Base-by-base conservation (phyloP, 305 asterid genomes). In the Nicotiana rustica region DNA sequence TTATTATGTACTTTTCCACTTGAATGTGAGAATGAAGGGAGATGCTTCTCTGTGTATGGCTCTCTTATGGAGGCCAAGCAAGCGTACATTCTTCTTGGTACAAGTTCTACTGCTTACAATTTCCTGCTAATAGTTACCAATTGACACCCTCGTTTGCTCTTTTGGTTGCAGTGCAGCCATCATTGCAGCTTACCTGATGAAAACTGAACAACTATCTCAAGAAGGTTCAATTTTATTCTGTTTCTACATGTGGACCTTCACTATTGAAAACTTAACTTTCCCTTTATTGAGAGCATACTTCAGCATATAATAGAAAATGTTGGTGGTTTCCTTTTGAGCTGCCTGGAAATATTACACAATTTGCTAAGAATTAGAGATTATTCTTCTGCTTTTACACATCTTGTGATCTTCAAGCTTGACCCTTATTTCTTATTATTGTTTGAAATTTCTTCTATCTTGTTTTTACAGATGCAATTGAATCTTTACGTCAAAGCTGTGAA, bases 121-220 rank as follows among this genome's bases (percentile, higher is more conserved):
- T 49, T 80, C 64, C 87, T 91, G 84, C 83, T 84, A 83, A 88
- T 83, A 86, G 89, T 83, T 84, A 81, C 78, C 90, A 91, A 87
- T 86, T 92, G 87, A 90, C 93, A 85, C 92, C 89, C 88, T 88
- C 89, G 88, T 89, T 91, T 90, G 85, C 90, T 89, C 86, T 92
- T 89, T 89, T 90, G 86, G 84, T 90, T 92, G 89, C 98, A 96
- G 99, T 90, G 99, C 98, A 56, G 94, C 99, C 88, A 91, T 96
- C 82, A 83, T 93, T 86, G 86, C 93, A 60, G 98, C 99, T 77
- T 93, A 95, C 92, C 88, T 96, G 96, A 96, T 96, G 99, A 94
- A 90, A 90, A 90, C 95, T 86, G 99, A 92, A 88, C 94, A 86
- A 71, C 91, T 96, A 86, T 88, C 98, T 29, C 90, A 77, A 86